A percentile compares a stretch with the other conserved stretches of the same genome.
Conservation (phyloP, 1,284 basidiomycete species). For the Cystobasidium slooffiae region DNA sequence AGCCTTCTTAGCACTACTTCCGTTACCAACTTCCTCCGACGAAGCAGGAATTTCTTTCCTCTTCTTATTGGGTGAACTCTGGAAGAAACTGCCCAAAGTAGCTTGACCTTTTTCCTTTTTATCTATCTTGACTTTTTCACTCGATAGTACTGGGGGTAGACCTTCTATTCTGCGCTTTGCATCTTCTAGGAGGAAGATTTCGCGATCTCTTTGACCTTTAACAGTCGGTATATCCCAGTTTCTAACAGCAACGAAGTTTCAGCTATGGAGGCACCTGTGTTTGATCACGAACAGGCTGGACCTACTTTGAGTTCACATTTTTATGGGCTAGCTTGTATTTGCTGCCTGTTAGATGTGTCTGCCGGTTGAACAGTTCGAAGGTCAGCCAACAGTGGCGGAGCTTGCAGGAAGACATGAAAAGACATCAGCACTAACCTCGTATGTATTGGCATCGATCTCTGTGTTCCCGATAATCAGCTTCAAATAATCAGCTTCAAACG, state of each 20-base stretch:
- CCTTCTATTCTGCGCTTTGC: conserved; percentile 42
- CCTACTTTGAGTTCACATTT: conserved; percentile 34
- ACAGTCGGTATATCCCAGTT: conserved; percentile 41
- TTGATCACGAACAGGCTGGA: background rate
- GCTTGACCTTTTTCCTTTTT: conserved; percentile 42
- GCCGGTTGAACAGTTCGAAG: background rate
- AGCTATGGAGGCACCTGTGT: background rate
- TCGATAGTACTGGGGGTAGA: conserved; percentile 28
- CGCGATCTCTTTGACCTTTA: conserved; percentile 44
- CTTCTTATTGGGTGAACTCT: conserved; percentile 26
- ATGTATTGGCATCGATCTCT: conserved; percentile 40
- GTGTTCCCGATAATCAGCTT: background rate
- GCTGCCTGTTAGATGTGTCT: conserved; percentile 33
- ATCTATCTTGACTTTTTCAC: conserved; percentile 36
- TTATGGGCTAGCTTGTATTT: conserved; percentile 45
- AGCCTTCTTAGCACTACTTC: no score
- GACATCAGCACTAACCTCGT: conserved; percentile 5
- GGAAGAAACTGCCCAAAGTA: conserved; percentile 30
- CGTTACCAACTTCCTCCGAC: no score
- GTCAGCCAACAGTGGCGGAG: background rate
- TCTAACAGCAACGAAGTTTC: background rate
- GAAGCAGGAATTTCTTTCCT: conserved; percentile 8
- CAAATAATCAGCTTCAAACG: background rate
- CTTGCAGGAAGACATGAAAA: no score
- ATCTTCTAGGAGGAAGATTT: conserved; percentile 40